Conservation (phyloP, 345 rosid genomes). For the Syzygium jambos region DNA sequence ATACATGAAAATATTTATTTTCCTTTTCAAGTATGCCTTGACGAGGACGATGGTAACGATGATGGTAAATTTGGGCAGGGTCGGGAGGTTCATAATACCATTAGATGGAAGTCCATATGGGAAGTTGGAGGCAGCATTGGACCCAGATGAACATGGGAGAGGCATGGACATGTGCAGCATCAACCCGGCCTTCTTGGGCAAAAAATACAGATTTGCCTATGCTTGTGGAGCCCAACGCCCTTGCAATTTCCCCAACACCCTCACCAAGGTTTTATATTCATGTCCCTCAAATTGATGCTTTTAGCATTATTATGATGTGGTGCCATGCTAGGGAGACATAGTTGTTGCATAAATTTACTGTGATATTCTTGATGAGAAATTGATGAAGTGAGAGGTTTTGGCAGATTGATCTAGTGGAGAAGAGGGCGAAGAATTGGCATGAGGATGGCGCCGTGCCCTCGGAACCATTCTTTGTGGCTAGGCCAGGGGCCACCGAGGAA, state of each 20-base stretch:
- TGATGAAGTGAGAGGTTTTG: background rate
- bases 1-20: background rate
- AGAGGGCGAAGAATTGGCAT: constrained; percentile 76
- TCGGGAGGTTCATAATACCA: constrained; percentile 87
- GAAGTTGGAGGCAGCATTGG: constrained; percentile 65
- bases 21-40: background rate
- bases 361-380: background rate
- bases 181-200: constrained; percentile 66
- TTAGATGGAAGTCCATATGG: constrained; percentile 79
- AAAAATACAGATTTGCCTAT: constrained; percentile 69
- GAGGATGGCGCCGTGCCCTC: constrained; percentile 82
- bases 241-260: constrained; percentile 91
- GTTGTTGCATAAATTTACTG: background rate
- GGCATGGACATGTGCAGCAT: constrained; percentile 98
- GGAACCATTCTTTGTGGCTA: constrained; percentile 83
- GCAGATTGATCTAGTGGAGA: constrained; percentile 66
- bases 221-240: constrained; percentile 96
- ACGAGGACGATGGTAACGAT: background rate
- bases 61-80: constrained; percentile 26
- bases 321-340: background rate
- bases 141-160: constrained; percentile 85
- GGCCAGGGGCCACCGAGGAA: constrained; percentile 76
- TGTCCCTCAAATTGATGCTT: background rate
- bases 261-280: constrained; percentile 53
- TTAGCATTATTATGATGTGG: background rate